phyloP scores from a whole-genome alignment of 108 stramenopile species.

The Cyclotella baltica region DNA sequence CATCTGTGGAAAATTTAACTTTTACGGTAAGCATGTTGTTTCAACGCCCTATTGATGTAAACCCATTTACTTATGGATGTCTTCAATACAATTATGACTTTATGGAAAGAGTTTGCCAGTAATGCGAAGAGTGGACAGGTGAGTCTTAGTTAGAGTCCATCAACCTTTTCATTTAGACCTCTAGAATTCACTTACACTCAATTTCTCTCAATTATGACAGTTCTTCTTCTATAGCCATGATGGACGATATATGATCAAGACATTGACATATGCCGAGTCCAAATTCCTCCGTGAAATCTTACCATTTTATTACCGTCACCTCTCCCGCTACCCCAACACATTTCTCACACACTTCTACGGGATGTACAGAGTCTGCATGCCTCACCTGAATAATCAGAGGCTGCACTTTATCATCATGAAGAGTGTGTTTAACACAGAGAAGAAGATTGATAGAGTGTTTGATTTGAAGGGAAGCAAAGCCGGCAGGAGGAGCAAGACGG shows the following conservation, averaged over 20 bases:
- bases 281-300: constrained; percentile 89
- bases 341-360: constrained; percentile 88
- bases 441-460: constrained; percentile 67
- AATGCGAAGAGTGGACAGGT: constrained; percentile 88
- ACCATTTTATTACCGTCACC: constrained; percentile 85
- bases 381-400: constrained; percentile 54
- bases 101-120: constrained; percentile 84
- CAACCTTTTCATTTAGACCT: background rate
- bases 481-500: constrained; percentile 51
- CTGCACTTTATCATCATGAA: constrained; percentile 80
- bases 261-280: constrained; percentile 79
- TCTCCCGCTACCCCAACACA: constrained; percentile 72
- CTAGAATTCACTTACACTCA: background rate
- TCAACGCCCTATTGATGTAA: too few relatives aligned
- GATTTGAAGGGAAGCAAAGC: constrained; percentile 79
- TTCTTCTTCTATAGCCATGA: constrained; percentile 96
- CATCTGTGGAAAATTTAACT: constrained; percentile 87
- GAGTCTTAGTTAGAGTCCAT: background rate
- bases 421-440: constrained; percentile 67
- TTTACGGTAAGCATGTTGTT: constrained; percentile 60
- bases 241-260: constrained; percentile 89
- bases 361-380: constrained; percentile 87
- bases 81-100: background rate
- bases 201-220: constrained; percentile 21
- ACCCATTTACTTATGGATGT: background rate